Base-by-base conservation (phyloP, 768 basidiomycete genomes). In the Trametes cingulata region DNA sequence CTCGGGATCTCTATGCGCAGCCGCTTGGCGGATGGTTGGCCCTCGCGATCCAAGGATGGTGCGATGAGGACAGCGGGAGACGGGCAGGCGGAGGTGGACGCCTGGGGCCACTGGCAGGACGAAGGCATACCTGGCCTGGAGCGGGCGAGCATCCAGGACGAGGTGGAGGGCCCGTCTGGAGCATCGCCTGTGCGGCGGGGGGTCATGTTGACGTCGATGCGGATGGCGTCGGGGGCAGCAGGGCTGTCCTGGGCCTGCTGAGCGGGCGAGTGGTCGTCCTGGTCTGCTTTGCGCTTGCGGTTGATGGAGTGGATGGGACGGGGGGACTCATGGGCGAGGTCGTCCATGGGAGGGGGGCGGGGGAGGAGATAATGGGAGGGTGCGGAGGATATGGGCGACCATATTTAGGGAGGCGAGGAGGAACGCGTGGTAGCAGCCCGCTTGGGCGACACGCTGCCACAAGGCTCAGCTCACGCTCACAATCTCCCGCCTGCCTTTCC, bases 251-350 rank as follows among this genome's bases (percentile, higher is more conserved):
- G 70, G 48, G 46, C 20, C 29, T 39, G 48, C 50, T 47, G 53
- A 48, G 17, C 41, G 36, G 57, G 52, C 51, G 41, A 55, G 57
- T 43, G 54, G 46, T 80, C 78, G 58, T 88, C 85, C 27, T 70
- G 54, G 70, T 82, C 82, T 0, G 85, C 81, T 74, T 91, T 90
- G 65, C 88, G 85, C 74, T 90, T 90, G 70, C 85, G 80, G 58
- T 70, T 79, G 78, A 79, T 80, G 73, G 54, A 71, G 51, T 75
- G 79, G 67, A 73, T 60, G 60, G 80, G 80, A 65, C 75, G 72
- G 36, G 42, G 55, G 56, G 79, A 76, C 62, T 70, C 64, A 61
- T 85, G 82, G 66, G 82, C 78, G 64, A 85, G 78, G 78, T 85
- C 80, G 76, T 87, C 85, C 85, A 88, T 88, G 61, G 61, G 68